Evolutionary conservation across 2,329 filamentous ascomycete genomes (phyloP), one percentile per base, ranked within the genome.

Genomic region (Teratosphaeria epicoccoides): DNA sequence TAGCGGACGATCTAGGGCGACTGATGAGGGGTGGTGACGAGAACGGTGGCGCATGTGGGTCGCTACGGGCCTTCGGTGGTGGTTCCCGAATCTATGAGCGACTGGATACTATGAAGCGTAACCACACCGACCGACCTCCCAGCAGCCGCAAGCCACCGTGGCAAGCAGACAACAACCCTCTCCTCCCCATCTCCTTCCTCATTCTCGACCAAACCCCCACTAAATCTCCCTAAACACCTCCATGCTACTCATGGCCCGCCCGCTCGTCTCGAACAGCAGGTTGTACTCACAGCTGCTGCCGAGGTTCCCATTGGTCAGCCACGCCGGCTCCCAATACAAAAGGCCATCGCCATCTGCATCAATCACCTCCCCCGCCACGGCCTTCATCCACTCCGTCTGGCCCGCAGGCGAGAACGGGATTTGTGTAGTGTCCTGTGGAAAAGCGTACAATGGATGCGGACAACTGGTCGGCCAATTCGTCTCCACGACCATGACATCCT

Each of bases 271-370:
- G 47, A 66, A 64, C 51, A 66, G 54, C 50, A 64, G 54, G 22
- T 60, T 61, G 49, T 62, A 55, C 12, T 57, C 52, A 49, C 64
- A 66, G 24, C 57, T 61, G 50, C 56, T 61, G 7, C 63, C 63
- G 46, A 63, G 50, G 1, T 54, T 59, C 6, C 59, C 61, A 51
- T 64, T 64, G 29, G 61, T 57, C 22, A 64, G 43, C 61, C 61
- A 66, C 4, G 63, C 60, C 4, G 64, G 64, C 53, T 66, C 62
- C 63, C 63, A 67, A 50, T 66, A 66, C 46, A 61, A 61, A 20
- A 65, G 24, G 1, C 69, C 68, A 46, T 55, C 59, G 2, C 59
- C 63, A 17, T 60, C 61, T 20, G 55, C 56, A 9, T 40, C 47
- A 29, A 57, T 51, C 3, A 66, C 59, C 46, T 49, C 55, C 9